Conservation (phyloP, 768 basidiomycete genomes). For the Suillus subluteus region DNA sequence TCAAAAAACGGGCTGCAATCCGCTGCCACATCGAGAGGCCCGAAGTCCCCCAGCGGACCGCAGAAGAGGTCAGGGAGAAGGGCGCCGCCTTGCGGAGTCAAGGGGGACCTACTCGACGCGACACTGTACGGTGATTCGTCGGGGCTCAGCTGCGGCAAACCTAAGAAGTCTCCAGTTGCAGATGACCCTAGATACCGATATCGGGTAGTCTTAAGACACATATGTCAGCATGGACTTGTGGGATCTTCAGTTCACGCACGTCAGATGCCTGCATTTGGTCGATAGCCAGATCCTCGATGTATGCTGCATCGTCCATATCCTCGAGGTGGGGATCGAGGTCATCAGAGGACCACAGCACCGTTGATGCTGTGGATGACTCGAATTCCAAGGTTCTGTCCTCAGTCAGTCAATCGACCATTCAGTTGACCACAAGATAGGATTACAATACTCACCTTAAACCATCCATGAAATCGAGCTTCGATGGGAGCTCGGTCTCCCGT, state of each 20-base stretch:
- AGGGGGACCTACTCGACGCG: conserved; percentile 26
- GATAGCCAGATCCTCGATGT: not conserved
- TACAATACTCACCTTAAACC: not conserved
- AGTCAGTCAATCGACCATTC: not conserved
- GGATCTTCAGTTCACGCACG: conserved; percentile 1
- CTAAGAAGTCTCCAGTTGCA: conserved; percentile 1
- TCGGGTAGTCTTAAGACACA: not conserved
- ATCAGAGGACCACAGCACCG: conserved; percentile 4
- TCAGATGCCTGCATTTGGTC: too few relatives aligned
- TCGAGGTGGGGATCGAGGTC: not conserved
- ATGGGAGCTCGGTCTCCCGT: conserved; percentile 1
- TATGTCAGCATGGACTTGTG: not conserved
- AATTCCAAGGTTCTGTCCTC: conserved; percentile 1
- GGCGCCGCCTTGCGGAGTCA: conserved; percentile 20
- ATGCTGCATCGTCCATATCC: conserved; percentile 4
- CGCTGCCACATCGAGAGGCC: not conserved
- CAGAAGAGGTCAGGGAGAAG: not conserved
- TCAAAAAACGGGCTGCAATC: conserved; percentile 1
- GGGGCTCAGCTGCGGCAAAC: conserved; percentile 23
- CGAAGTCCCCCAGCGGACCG: not conserved
- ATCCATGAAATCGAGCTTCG: conserved; percentile 10
- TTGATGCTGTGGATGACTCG: not conserved
- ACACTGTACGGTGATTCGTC: conserved; percentile 28
- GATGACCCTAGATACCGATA: not conserved
- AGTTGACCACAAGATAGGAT: not conserved